These are phyloP conservation scores for Omphalotus olearius DNA, from an alignment of 1,284 basidiomycete genomes.

Conservation along the genomic window DNA sequence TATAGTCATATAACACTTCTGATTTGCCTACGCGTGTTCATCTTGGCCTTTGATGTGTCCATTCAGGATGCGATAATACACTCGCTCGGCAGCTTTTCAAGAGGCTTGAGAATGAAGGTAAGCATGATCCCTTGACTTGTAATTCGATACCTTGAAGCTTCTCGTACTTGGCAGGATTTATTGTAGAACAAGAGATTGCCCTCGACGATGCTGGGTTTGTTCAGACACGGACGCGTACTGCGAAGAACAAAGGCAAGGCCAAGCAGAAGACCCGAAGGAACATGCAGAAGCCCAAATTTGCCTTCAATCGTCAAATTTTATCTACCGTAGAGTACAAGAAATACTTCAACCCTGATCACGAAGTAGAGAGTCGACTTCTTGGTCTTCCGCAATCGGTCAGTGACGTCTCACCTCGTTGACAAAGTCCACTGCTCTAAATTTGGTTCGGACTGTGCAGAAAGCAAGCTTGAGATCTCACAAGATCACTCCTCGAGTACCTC, in stretches of 20 bases:
- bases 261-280: constrained; percentile 49
- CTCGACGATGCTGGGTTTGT: constrained; percentile 47
- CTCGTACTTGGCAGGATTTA: constrained; percentile 45
- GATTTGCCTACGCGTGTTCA: neutral
- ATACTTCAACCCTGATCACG: constrained; percentile 61
- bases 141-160: neutral
- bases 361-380: constrained; percentile 55
- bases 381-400: constrained; percentile 54
- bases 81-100: constrained; percentile 61
- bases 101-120: constrained; percentile 68
- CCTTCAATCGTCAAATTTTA: constrained; percentile 48
- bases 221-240: constrained; percentile 31
- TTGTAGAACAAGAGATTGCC: constrained; percentile 45
- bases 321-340: constrained; percentile 47
- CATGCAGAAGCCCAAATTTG: constrained; percentile 51
- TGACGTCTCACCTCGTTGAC: constrained; percentile 15
- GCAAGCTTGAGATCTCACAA: constrained; percentile 11
- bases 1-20: constrained; percentile 23
- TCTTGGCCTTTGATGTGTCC: neutral
- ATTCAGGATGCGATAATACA: constrained; percentile 48
- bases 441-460: constrained; percentile 11
- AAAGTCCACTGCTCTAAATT: constrained; percentile 23
- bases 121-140: neutral
- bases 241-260: constrained; percentile 36
- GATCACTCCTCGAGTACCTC: neutral